phyloP scores from a whole-genome alignment of 495 filamentous ascomycete species.

The Penicillium samsonianum region DNA sequence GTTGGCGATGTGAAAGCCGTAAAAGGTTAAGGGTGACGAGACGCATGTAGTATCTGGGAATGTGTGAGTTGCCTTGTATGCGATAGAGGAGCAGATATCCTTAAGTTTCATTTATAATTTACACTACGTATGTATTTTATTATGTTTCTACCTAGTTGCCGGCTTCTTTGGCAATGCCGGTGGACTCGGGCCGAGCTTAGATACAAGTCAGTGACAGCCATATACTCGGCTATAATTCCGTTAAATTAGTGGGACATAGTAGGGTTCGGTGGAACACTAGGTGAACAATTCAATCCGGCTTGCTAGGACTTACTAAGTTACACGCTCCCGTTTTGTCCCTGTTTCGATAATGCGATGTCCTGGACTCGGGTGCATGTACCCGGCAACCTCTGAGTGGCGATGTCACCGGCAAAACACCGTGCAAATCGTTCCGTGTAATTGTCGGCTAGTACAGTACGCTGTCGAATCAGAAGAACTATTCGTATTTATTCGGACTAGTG shows the following conservation, averaged over 20 bases:
- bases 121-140: background rate
- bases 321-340: too few species aligned
- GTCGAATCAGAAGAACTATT: background rate
- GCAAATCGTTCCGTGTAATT: too few species aligned
- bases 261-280: background rate
- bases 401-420: constrained; percentile 1
- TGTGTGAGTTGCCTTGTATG: background rate
- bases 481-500: background rate
- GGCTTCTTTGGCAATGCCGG: background rate
- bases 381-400: background rate
- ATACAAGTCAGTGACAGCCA: too few species aligned
- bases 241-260: background rate
- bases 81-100: background rate
- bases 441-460: too few species aligned
- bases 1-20: background rate
- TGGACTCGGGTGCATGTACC: background rate
- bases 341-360: background rate
- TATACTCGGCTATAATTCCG: background rate
- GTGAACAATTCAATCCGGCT: background rate
- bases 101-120: background rate
- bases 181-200: background rate
- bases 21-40: background rate
- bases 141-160: background rate
- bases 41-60: background rate
- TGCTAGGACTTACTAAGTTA: too few species aligned